Base-by-base conservation (phyloP, 208 protist species). In the Leishmania tropica region DNA sequence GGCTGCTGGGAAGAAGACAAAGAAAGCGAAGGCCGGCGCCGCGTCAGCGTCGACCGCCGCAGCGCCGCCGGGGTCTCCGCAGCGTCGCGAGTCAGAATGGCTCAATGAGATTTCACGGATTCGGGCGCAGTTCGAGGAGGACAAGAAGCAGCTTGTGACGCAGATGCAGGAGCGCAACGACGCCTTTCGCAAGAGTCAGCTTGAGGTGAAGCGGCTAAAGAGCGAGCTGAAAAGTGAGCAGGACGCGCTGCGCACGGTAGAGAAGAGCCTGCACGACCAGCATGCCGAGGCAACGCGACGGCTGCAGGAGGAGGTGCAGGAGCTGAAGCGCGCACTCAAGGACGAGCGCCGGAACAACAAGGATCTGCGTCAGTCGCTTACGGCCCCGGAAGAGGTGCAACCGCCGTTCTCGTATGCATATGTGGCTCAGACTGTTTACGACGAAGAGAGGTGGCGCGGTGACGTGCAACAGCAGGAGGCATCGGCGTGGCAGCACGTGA, bases 121-220 rank as follows among this genome's bases (percentile, higher is more conserved):
- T 28, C 65, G 62, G 2, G 68, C 70, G 37, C 70, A 48, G 54
- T 54, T 75, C 5, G 77, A 76, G 17, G 73, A 81, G 42, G 81
- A 81, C 15, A 78, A 64, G 80, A 76, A 72, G 67, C 7, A 48
- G 40, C 74, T 83, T 6, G 48, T n/a, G 24, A 2, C 48, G 65
- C 75, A 83, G 74, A n/a, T 85, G 78, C 80, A 85, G 65, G 76
- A 88, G 54, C 80, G 76, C 73, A 80, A 40, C 24, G 76, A 84
- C 40, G 80, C 80, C n/a, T 79, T 60, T 58, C 84, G 84, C 45
- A 53, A 60, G 47, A 80, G 73, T 47, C 80, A 84, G 77, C 68
- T 87, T 17, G 84, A 87, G 19, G 75, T 84, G 51, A 79, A 82
- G 74, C 75, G 70, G 51, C 54, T 87, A 1, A 75, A 82, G 64